phyloP scores from a whole-genome alignment of 2,329 filamentous ascomycete species.

The Penicillium crustosum region DNA sequence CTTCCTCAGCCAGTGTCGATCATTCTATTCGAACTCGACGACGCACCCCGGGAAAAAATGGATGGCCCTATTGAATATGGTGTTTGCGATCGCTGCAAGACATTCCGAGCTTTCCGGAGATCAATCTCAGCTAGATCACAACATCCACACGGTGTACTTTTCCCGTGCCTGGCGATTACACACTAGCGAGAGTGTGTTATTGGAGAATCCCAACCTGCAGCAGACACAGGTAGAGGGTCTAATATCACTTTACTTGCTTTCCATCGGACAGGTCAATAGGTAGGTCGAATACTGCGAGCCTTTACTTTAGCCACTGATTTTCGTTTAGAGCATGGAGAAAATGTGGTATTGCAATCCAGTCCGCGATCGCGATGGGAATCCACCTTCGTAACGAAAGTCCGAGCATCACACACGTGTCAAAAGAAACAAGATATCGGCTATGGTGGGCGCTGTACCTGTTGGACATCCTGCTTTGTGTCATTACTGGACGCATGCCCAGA shows the following conservation, averaged over 20 bases:
- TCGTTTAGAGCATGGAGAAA: conserved; percentile 8
- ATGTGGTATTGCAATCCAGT: conserved; percentile 11
- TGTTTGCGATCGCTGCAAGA: conserved; percentile 46
- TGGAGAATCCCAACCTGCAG: conserved; percentile 45
- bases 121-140: conserved; percentile 25
- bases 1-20: conserved; percentile 41
- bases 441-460: conserved; percentile 11
- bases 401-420: conserved; percentile 3
- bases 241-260: conserved; percentile 43
- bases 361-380: conserved; percentile 6
- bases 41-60: conserved; percentile 40
- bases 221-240: conserved; percentile 47
- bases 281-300: conserved; percentile 12
- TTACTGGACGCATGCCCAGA: conserved; percentile 9
- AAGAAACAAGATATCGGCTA: conserved; percentile 8
- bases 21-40: conserved; percentile 35
- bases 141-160: conserved; percentile 43
- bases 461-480: conserved; percentile 2
- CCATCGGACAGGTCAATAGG: conserved; percentile 45
- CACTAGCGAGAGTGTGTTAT: conserved; percentile 36
- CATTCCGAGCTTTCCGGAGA: conserved; percentile 35
- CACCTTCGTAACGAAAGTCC: conserved; percentile 4
- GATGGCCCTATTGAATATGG: conserved; percentile 46
- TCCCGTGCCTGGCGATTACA: conserved; percentile 43
- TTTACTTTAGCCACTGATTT: not conserved